These are phyloP conservation scores for Xylaria digitata DNA, from an alignment of 2,329 filamentous ascomycete genomes.

Conservation along the genomic window DNA sequence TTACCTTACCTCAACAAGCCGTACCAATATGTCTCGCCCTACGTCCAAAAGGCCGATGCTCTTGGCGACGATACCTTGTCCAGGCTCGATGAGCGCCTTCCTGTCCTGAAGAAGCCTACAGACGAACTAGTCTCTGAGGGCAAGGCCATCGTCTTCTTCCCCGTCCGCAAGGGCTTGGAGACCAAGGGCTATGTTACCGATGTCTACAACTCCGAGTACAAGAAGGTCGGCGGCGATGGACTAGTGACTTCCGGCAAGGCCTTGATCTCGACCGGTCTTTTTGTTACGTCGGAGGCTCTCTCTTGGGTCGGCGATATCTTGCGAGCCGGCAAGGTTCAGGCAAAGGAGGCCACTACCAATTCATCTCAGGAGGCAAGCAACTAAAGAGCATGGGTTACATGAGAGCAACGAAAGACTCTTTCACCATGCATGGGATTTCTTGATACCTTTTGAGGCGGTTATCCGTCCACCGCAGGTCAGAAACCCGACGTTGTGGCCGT, in stretches of 20 bases:
- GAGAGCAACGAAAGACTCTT: conserved; percentile 2
- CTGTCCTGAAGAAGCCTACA: conserved; percentile 80
- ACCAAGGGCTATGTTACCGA: conserved; percentile 70
- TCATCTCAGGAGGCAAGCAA: conserved; percentile 48
- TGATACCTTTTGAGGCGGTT: background rate
- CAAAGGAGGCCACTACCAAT: conserved; percentile 66
- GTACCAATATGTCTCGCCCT: conserved; percentile 85
- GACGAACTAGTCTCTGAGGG: conserved; percentile 74
- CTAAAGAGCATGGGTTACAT: conserved; percentile 4
- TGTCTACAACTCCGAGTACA: conserved; percentile 68
- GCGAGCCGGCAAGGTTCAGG: conserved; percentile 70
- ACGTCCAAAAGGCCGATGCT: conserved; percentile 83
- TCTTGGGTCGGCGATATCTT: conserved; percentile 70
- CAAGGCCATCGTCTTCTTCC: conserved; percentile 70
- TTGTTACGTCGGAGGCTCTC: conserved; percentile 74
- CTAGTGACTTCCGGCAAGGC: conserved; percentile 77
- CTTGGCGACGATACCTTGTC: conserved; percentile 78
- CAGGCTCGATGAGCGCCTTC: conserved; percentile 76
- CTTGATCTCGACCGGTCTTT: conserved; percentile 72
- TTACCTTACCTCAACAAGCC: conserved; percentile 82
- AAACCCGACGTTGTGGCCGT: background rate
- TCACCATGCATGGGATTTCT: background rate
- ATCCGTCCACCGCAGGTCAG: background rate
- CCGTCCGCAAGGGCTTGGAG: conserved; percentile 70
- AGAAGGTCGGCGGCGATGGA: conserved; percentile 72